Conservation (phyloP, 306 rosid species). For the Rubus idaeus region DNA sequence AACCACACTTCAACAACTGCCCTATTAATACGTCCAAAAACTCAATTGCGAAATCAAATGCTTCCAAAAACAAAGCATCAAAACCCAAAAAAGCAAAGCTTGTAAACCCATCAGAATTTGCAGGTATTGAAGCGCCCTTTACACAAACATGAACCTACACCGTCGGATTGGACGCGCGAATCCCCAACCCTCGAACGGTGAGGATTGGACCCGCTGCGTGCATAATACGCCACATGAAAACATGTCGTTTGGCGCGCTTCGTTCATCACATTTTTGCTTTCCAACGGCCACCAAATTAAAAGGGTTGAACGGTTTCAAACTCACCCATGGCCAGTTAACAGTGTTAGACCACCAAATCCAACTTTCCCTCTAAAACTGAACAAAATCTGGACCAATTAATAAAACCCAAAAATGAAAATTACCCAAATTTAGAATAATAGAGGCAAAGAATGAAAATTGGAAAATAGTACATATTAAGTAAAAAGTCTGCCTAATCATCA, state of each 20-base stretch:
- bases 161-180: neutral
- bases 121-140: neutral
- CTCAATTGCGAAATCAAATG: neutral
- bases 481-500: conserved; percentile 39
- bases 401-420: neutral
- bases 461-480: conserved; percentile 12
- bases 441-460: neutral
- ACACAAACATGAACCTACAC: neutral
- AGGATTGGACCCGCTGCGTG: conserved; percentile 11
- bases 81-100: neutral
- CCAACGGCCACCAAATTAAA: conserved; percentile 40
- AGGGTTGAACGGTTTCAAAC: conserved; percentile 31
- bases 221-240: conserved; percentile 22
- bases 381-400: neutral
- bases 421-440: neutral
- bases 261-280: conserved; percentile 43
- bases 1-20: neutral
- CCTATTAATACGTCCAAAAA: neutral
- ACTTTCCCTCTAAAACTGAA: conserved; percentile 7
- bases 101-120: neutral
- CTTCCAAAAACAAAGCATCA: conserved; percentile 7
- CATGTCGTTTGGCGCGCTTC: conserved; percentile 15
- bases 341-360: conserved; percentile 19
- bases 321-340: neutral
- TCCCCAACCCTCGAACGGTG: conserved; percentile 20